Percentiles rank a stretch among this genome's conserved stretches.
Conservation (phyloP, 768 basidiomycete genomes). For the Collybia mongolica region DNA sequence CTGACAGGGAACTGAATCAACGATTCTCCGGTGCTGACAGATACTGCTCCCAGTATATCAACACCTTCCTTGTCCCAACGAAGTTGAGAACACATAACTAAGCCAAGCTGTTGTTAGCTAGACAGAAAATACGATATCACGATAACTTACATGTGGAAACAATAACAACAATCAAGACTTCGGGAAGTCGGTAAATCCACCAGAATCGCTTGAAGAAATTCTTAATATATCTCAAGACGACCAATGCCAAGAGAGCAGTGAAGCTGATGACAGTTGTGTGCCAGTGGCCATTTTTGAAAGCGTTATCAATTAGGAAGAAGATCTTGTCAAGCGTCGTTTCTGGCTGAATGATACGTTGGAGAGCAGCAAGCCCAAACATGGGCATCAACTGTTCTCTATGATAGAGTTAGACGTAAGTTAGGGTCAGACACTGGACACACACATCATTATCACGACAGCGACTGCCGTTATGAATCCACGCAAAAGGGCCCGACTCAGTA, state of each 20-base stretch:
- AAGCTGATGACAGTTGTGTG: slow-evolving; percentile 77
- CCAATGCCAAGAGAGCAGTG: slow-evolving; percentile 61
- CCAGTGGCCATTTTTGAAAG: slow-evolving; percentile 53
- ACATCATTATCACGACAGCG: slow-evolving; percentile 85
- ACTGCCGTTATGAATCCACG: slow-evolving; percentile 87
- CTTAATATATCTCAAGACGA: slow-evolving; percentile 61
- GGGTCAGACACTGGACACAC: slow-evolving; percentile 20
- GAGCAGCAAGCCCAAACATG: slow-evolving; percentile 75
- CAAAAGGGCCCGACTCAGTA: slow-evolving; percentile 84
- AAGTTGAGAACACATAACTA: slow-evolving; percentile 70
- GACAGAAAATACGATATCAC: not conserved
- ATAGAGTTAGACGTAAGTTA: not conserved
- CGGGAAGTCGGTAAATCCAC: slow-evolving; percentile 82
- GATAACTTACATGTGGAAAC: slow-evolving; percentile 75
- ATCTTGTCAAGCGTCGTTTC: slow-evolving; percentile 76
- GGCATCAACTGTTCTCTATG: slow-evolving; percentile 81
- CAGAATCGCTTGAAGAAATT: slow-evolving; percentile 55
- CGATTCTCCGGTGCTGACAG: slow-evolving; percentile 53
- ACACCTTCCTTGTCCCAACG: slow-evolving; percentile 80
- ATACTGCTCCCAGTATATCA: slow-evolving; percentile 78
- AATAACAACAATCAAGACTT: slow-evolving; percentile 87
- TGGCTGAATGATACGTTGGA: slow-evolving; percentile 56
- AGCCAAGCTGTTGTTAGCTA: not conserved
- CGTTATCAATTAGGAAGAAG: slow-evolving; percentile 66
- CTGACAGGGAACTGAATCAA: slow-evolving; percentile 78